These are phyloP conservation scores for Uromyces viciae-fabae DNA, from an alignment of 1,284 basidiomycete genomes.

Conservation along the genomic window DNA sequence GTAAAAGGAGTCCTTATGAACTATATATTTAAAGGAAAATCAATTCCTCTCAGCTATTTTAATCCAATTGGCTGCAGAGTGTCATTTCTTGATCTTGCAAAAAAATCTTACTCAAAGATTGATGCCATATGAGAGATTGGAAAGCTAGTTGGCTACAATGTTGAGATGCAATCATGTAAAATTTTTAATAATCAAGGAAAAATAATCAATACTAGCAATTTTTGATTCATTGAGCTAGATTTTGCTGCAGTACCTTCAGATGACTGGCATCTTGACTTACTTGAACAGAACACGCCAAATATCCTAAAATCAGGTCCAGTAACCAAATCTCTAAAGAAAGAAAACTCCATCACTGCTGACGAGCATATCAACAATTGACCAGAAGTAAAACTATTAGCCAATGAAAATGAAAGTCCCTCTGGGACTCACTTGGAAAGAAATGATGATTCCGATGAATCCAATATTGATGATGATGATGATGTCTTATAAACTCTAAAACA, in stretches of 20 bases:
- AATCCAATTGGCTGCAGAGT: not conserved
- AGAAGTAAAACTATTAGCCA: too few species aligned
- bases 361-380: too few species aligned
- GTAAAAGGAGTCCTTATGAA: not conserved
- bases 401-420: too few species aligned
- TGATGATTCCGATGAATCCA: not conserved
- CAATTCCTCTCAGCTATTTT: not conserved
- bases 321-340: too few species aligned
- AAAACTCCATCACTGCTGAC: too few species aligned
- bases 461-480: not conserved
- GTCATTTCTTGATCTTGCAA: not conserved
- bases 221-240: not conserved
- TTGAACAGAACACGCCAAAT: too few species aligned
- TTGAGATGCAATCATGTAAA: not conserved
- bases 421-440: too few species aligned
- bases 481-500: not conserved
- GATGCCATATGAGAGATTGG: not conserved
- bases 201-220: not conserved
- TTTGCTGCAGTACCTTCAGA: too few species aligned
- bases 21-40: not conserved
- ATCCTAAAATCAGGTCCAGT: too few species aligned
- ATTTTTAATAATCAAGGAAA: not conserved
- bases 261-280: too few species aligned
- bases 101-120: not conserved
- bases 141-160: not conserved